A percentile compares a stretch with the other conserved stretches of the same genome.
Conservation (phyloP, 2,329 filamentous ascomycete genomes). For the Endothia cerciana region DNA sequence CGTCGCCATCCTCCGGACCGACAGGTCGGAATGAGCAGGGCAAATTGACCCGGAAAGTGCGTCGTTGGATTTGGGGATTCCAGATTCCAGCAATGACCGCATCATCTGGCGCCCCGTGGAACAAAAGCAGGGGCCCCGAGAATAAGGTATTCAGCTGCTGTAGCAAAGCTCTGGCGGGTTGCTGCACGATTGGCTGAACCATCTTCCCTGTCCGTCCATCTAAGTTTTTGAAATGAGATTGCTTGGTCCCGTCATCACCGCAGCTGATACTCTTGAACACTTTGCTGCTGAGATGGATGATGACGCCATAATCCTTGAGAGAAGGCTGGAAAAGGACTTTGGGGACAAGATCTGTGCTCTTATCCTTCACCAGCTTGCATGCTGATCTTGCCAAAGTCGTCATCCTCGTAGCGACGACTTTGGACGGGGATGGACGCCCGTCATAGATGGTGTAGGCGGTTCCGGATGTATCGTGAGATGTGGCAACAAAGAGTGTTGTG, state of each 20-base stretch:
- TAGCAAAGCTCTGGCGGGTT: slow-evolving; percentile 67
- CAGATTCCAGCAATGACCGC: slow-evolving; percentile 60
- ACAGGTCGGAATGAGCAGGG: slow-evolving; percentile 67
- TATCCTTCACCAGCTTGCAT: slow-evolving; percentile 60
- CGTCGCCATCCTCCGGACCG: slow-evolving; percentile 32
- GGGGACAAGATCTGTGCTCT: slow-evolving; percentile 57
- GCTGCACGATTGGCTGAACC: slow-evolving; percentile 55
- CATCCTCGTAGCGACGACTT: slow-evolving; percentile 83
- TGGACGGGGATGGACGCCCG: slow-evolving; percentile 60
- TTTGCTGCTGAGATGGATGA: slow-evolving; percentile 71
- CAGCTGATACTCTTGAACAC: slow-evolving; percentile 48
- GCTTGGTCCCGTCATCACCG: slow-evolving; percentile 38
- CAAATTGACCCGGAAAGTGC: slow-evolving; percentile 72
- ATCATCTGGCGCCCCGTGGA: slow-evolving; percentile 67
- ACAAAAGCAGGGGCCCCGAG: slow-evolving; percentile 74
- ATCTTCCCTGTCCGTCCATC: slow-evolving; percentile 57
- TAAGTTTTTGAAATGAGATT: slow-evolving; percentile 78
- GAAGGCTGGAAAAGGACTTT: slow-evolving; percentile 72
- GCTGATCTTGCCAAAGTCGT: slow-evolving; percentile 80
- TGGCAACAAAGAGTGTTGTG: slow-evolving; percentile 79
- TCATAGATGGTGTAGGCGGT: slow-evolving; percentile 76
- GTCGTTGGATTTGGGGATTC: slow-evolving; percentile 57
- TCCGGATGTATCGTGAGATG: slow-evolving; percentile 76
- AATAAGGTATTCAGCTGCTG: slow-evolving; percentile 71
- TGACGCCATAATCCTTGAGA: slow-evolving; percentile 79